phyloP scores from a whole-genome alignment of 257 asterid genomes.

The Solanum stenotomum region DNA sequence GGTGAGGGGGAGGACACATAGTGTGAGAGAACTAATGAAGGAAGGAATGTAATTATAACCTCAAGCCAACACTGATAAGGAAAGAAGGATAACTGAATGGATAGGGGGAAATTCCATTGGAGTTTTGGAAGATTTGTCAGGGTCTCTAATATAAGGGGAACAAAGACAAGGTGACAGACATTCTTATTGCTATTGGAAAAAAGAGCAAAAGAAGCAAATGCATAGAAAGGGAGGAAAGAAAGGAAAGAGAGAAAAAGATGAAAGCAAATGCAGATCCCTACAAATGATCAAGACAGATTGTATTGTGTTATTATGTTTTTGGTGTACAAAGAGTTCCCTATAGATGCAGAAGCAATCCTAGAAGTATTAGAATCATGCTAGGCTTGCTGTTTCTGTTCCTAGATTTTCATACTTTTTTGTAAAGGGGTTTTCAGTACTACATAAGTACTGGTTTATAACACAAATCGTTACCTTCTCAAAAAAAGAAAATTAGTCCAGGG shows the following conservation, averaged over 20 bases:
- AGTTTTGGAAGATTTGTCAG: not conserved
- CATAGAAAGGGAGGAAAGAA: not conserved
- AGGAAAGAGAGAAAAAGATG: not conserved
- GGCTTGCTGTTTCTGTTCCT: too few relatives aligned
- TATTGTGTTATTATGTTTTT: too few relatives aligned
- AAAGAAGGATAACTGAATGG: not conserved
- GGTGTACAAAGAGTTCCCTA: too few relatives aligned
- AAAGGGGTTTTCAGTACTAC: too few relatives aligned
- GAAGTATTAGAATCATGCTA: too few relatives aligned
- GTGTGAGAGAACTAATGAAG: not conserved
- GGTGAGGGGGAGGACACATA: not conserved
- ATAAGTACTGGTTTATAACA: too few relatives aligned
- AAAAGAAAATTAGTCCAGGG: not conserved
- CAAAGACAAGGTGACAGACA: not conserved
- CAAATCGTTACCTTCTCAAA: too few relatives aligned
- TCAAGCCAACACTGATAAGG: not conserved
- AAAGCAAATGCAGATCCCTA: not conserved
- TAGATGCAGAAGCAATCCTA: too few relatives aligned
- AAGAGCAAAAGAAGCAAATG: not conserved
- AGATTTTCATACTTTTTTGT: too few relatives aligned
- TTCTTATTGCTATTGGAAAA: not conserved
- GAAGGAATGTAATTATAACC: not conserved
- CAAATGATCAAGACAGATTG: too few relatives aligned
- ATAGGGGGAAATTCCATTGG: not conserved
- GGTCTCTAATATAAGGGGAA: not conserved